Conservation (phyloP, 495 filamentous ascomycete genomes). For the Delitschia confertaspora region DNA sequence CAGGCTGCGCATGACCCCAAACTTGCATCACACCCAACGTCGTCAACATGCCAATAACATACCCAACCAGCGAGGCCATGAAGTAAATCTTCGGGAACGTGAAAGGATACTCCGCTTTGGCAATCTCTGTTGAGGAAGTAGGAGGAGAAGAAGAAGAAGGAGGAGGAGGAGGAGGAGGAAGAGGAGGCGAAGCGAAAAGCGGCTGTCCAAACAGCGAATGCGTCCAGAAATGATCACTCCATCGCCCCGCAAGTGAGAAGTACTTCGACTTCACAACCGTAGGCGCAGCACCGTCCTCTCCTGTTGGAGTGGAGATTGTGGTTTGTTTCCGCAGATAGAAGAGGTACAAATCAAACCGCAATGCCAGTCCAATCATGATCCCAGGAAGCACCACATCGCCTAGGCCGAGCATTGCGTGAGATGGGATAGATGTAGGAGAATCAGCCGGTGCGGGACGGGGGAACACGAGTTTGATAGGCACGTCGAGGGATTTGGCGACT, state of each 20-base stretch:
- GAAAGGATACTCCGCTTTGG: constrained; percentile 22
- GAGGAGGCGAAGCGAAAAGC: too few species aligned
- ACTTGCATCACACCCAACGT: constrained; percentile 72
- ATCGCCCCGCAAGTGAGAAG: constrained; percentile 53
- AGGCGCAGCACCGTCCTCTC: not conserved
- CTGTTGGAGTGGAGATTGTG: not conserved
- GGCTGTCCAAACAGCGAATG: constrained; percentile 23
- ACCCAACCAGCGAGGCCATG: constrained; percentile 66
- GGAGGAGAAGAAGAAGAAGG: constrained; percentile 31
- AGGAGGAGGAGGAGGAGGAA: too few species aligned
- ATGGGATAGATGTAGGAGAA: constrained; percentile 33
- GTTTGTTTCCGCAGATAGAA: constrained; percentile 60
- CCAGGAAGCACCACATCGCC: constrained; percentile 94
- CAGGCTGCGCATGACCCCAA: constrained; percentile 77
- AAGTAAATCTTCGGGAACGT: constrained; percentile 85
- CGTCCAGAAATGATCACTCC: constrained; percentile 85
- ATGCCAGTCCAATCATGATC: constrained; percentile 76
- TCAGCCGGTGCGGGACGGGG: constrained; percentile 49
- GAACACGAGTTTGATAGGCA: constrained; percentile 89
- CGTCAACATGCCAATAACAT: constrained; percentile 65
- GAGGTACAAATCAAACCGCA: constrained; percentile 83
- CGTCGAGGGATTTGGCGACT: constrained; percentile 81
- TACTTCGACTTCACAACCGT: constrained; percentile 46
- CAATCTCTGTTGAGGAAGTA: not conserved
- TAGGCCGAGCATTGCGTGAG: constrained; percentile 78